Base-by-base conservation (phyloP, 1,139 yeast genomes). In the Martiniozyma asiatica region DNA sequence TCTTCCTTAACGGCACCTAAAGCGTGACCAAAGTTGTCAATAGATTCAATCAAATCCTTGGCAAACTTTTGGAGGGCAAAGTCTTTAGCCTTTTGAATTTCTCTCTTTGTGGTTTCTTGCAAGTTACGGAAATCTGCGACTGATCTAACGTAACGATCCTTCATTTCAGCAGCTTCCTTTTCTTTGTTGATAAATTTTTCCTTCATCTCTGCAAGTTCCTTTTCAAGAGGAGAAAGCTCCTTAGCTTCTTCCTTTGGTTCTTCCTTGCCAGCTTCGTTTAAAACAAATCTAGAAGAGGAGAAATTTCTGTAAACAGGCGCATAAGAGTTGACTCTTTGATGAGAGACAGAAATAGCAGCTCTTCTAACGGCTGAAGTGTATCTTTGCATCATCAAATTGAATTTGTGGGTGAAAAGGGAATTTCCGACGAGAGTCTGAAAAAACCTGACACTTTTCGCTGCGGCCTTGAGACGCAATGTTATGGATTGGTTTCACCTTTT, bases 51-150 rank as follows among this genome's bases (percentile, higher is more conserved):
- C 51, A 87, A 66, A 47, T 87, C 97, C 56, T 75, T 80, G 42
- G 95, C 93, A 53, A 87, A 87, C 58, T 82, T 85, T 56, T 85
- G 94, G 43, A 87, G 65, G 2, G 96, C 96, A 59, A 76, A 87
- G 53, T 82, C 94, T 53, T 68, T 78, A 28, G 95, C 87, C 59
- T 81, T 81, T 56, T 79, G 77, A 30, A 82, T 64, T 53, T 87
- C 96, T 43, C 81, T 70, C 59, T 79, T 79, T 40, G 96, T 84
- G 28, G 89, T 75, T 49, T 81, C 92, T 63, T 87, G 96, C 46
- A 87, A 65, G 60, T 81, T 84, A 50, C 94, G 76, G 75, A 84
- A 87, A 55, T 87, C 96, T 15, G 96, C 95, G 34, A 84, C 68
- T 19, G 94, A 72, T 47, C 94, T 73, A 37, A 84, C 67, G 50